Percentiles rank a stretch among this genome's conserved stretches.
Conservation (phyloP, 1,284 basidiomycete genomes). For the Ganoderma sinense region DNA sequence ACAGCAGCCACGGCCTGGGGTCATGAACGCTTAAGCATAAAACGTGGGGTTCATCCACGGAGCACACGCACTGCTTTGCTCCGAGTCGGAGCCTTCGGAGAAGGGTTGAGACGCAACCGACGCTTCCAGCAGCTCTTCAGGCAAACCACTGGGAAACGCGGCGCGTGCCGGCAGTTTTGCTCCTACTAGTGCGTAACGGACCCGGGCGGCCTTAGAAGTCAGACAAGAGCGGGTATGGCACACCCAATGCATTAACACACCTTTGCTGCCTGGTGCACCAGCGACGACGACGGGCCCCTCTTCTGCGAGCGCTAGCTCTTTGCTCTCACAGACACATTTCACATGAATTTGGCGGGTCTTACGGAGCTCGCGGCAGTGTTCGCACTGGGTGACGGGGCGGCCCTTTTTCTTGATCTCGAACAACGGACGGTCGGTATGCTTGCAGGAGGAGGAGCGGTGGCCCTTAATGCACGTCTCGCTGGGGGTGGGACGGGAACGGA, state of each 20-base stretch:
- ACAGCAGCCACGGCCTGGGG: conserved; percentile 42
- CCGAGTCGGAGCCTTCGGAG: conserved; percentile 58
- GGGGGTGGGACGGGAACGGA: background rate
- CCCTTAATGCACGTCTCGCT: conserved; percentile 88
- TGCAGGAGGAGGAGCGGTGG: conserved; percentile 80
- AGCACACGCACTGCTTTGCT: conserved; percentile 51
- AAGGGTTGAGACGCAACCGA: conserved; percentile 55
- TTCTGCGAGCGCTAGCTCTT: conserved; percentile 12
- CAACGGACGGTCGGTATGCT: conserved; percentile 78
- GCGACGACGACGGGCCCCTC: background rate
- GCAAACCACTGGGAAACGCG: conserved; percentile 76
- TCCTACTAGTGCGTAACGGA: conserved; percentile 47
- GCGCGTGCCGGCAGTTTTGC: conserved; percentile 68
- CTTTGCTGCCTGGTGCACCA: conserved; percentile 52
- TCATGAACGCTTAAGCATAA: conserved; percentile 21
- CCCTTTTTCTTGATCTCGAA: conserved; percentile 87
- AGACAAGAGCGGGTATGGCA: conserved; percentile 34
- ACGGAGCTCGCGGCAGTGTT: conserved; percentile 77
- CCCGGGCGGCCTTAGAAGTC: conserved; percentile 54
- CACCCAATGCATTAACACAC: conserved; percentile 44
- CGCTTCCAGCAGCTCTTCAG: conserved; percentile 64
- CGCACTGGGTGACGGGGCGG: conserved; percentile 80
- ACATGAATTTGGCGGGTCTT: conserved; percentile 80
- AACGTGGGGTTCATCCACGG: too few relatives aligned
- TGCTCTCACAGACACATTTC: conserved; percentile 61